These are phyloP conservation scores for Macrotyloma uniflorum DNA, from an alignment of 306 rosid genomes.

Conservation along the genomic window DNA sequence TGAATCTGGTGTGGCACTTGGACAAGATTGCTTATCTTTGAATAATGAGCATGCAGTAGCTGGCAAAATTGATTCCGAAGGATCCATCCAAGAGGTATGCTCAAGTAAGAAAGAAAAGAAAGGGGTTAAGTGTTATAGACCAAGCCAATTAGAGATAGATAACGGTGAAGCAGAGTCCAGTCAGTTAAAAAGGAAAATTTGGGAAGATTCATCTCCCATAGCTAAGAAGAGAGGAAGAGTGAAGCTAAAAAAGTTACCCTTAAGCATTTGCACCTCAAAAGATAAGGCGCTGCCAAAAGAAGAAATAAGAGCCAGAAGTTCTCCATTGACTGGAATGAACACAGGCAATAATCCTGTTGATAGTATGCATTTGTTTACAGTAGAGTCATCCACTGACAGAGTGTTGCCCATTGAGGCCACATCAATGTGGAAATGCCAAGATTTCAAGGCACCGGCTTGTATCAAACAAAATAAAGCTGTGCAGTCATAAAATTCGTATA, in stretches of 20 bases:
- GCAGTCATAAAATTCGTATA: conserved; percentile 63
- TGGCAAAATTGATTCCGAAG: conserved; percentile 57
- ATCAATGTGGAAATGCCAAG: conserved; percentile 86
- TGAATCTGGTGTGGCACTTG: conserved; percentile 46
- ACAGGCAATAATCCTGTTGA: conserved; percentile 49
- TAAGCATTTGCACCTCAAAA: conserved; percentile 74
- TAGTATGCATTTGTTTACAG: conserved; percentile 60
- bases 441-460: conserved; percentile 71
- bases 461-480: conserved; percentile 73
- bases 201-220: conserved; percentile 53
- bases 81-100: conserved; percentile 57
- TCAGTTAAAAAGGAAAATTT: conserved; percentile 57
- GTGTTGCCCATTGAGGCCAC: conserved; percentile 64
- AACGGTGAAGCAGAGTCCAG: conserved; percentile 74
- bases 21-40: conserved; percentile 55
- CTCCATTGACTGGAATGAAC: conserved; percentile 53
- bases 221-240: conserved; percentile 90
- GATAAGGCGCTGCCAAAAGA: conserved; percentile 72
- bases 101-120: conserved; percentile 64
- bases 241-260: conserved; percentile 87
- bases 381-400: conserved; percentile 64
- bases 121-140: conserved; percentile 51
- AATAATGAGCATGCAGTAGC: conserved; percentile 57
- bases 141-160: conserved; percentile 50
- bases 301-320: conserved; percentile 54